Evolutionary conservation across 1,139 yeast genomes (phyloP).

Genomic region (Pichia sp.): DNA sequence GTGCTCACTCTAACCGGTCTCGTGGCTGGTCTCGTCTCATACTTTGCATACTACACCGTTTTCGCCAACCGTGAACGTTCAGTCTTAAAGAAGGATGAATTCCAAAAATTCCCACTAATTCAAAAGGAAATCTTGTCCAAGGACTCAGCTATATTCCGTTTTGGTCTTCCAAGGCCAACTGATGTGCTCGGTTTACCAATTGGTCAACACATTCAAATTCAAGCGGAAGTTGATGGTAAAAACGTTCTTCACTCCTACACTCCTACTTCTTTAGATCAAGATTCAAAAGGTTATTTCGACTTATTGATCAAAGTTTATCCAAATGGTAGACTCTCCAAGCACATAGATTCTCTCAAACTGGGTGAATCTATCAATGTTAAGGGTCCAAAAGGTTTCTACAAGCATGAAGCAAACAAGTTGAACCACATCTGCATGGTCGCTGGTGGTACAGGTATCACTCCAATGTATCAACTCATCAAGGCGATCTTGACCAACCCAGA

Average conservation of each 20-base stretch:
- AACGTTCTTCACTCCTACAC: constrained; percentile 90
- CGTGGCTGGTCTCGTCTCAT: constrained; percentile 38
- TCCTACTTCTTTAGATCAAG: constrained; percentile 83
- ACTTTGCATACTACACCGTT: constrained; percentile 34
- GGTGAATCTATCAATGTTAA: constrained; percentile 70
- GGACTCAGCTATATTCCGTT: constrained; percentile 79
- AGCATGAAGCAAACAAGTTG: constrained; percentile 76
- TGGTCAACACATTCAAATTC: constrained; percentile 86
- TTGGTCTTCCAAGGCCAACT: constrained; percentile 69
- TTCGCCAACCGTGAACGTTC: constrained; percentile 34
- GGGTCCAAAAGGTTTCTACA: constrained; percentile 94
- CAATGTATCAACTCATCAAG: constrained; percentile 79
- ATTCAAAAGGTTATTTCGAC: constrained; percentile 77
- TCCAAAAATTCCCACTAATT: constrained; percentile 76
- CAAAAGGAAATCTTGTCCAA: constrained; percentile 73
- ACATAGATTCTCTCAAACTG: constrained; percentile 58
- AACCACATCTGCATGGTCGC: constrained; percentile 80
- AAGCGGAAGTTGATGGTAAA: constrained; percentile 70
- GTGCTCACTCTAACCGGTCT: constrained; percentile 22
- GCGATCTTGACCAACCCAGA: constrained; percentile 63
- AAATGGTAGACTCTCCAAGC: constrained; percentile 78
- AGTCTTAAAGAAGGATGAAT: constrained; percentile 58
- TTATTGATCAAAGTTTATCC: constrained; percentile 89
- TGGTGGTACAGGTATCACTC: constrained; percentile 97
- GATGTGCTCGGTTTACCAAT: constrained; percentile 86